Evolutionary conservation across 2,329 filamentous ascomycete species (phyloP).

Genomic region (Thyridium curvatum): DNA sequence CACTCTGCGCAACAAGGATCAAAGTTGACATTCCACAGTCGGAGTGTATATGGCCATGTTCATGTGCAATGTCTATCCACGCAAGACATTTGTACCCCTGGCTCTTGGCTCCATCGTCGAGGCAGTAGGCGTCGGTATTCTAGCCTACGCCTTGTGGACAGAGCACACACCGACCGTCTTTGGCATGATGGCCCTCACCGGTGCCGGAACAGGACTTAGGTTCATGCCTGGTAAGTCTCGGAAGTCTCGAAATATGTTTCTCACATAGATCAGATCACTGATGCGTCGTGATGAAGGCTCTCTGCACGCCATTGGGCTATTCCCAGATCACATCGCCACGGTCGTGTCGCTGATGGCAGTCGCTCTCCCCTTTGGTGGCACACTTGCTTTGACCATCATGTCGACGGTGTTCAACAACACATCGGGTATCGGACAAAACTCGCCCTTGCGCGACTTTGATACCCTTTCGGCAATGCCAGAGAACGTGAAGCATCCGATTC

Average conservation of each 20-base stretch:
- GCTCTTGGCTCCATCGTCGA: slow-evolving; percentile 50
- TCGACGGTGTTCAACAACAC: slow-evolving; percentile 61
- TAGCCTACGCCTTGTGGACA: slow-evolving; percentile 49
- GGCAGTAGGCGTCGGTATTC: slow-evolving; percentile 48
- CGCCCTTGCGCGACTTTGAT: slow-evolving; percentile 23
- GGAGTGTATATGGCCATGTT: slow-evolving; percentile 53
- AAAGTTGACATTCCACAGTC: slow-evolving; percentile 15
- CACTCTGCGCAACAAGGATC: slow-evolving; percentile 6
- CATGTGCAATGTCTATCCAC: slow-evolving; percentile 53
- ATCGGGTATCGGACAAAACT: slow-evolving; percentile 17
- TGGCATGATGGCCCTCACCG: slow-evolving; percentile 61
- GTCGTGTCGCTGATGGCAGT: slow-evolving; percentile 56
- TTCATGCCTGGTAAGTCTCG: slow-evolving; percentile 47
- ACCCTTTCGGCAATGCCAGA: slow-evolving; percentile 25
- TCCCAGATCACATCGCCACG: slow-evolving; percentile 48
- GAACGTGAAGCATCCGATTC: slow-evolving; percentile 26
- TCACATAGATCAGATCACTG: no score
- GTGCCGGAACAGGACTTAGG: slow-evolving; percentile 55
- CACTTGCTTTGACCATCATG: slow-evolving; percentile 61
- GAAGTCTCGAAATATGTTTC: no score
- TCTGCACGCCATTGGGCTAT: slow-evolving; percentile 57
- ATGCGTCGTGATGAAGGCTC: no score
- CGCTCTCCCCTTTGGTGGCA: slow-evolving; percentile 56
- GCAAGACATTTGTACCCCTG: slow-evolving; percentile 54
- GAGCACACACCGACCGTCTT: slow-evolving; percentile 42